A percentile compares a stretch with the other conserved stretches of the same genome.
Evolutionary conservation across 352 stramenopile genomes (phyloP).

Genomic region (Globisporangium acanthophoron): DNA sequence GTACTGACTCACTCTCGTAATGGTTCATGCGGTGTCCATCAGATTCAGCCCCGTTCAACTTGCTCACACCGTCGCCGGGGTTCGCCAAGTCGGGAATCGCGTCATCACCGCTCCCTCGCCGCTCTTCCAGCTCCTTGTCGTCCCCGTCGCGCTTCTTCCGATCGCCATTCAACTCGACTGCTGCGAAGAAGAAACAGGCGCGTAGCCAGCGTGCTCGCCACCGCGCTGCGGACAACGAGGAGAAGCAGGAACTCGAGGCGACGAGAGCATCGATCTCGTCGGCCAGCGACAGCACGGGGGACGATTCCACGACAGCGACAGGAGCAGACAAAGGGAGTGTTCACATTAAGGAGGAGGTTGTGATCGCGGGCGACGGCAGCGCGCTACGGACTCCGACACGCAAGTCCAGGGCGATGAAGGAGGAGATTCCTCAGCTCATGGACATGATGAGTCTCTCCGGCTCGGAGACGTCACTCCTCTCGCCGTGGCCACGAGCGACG

Average conservation of each 20-base stretch:
- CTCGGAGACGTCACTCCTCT: constrained; percentile 7
- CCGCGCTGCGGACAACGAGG: neutral
- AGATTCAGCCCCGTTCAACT: constrained; percentile 29
- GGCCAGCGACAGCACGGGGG: constrained; percentile 1
- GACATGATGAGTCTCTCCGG: constrained; percentile 14
- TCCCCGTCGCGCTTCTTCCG: constrained; percentile 78
- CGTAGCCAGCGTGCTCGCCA: neutral
- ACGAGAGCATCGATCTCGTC: neutral
- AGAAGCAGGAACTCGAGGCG: constrained; percentile 2
- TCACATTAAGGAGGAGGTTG: constrained; percentile 5
- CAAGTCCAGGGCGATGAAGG: constrained; percentile 8
- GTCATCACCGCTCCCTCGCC: constrained; percentile 20
- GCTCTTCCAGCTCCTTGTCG: constrained; percentile 20
- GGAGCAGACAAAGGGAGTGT: neutral
- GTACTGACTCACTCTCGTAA: neutral
- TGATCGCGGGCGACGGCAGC: constrained; percentile 10
- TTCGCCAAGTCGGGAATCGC: constrained; percentile 10
- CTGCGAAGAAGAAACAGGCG: constrained; percentile 11
- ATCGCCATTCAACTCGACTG: constrained; percentile 37
- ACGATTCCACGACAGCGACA: neutral
- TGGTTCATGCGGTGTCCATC: neutral
- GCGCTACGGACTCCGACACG: constrained; percentile 14
- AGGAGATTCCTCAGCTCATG: constrained; percentile 13
- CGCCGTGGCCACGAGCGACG: constrained; percentile 13
- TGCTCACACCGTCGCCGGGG: constrained; percentile 51